A percentile compares a stretch with the other conserved stretches of the same genome.
Conservation (phyloP, 1,284 basidiomycete genomes). For the Apiotrichum laibachii region DNA sequence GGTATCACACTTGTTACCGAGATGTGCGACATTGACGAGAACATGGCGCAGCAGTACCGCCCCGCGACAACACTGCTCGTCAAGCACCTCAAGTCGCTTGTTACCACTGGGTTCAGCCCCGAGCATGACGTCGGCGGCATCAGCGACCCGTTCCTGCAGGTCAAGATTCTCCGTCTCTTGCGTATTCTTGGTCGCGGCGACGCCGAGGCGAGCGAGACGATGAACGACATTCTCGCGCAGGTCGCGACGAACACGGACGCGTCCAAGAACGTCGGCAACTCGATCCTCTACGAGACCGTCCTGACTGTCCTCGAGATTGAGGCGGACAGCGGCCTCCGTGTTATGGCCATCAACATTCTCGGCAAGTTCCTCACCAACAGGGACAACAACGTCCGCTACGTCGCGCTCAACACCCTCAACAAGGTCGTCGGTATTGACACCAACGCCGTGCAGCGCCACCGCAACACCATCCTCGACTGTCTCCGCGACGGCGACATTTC, state of each 20-base stretch:
- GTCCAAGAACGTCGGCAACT: conserved; percentile 97
- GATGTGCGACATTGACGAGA: conserved; percentile 79
- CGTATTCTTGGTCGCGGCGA: conserved; percentile 84
- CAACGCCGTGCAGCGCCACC: conserved; percentile 95
- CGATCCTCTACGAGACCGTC: conserved; percentile 97
- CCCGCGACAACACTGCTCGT: conserved; percentile 91
- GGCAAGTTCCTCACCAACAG: conserved; percentile 97
- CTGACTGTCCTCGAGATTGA: conserved; percentile 97
- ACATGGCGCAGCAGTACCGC: conserved; percentile 80
- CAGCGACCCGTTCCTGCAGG: conserved; percentile 97
- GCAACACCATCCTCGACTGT: conserved; percentile 97
- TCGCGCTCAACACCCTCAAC: conserved; percentile 96
- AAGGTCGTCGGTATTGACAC: conserved; percentile 98
- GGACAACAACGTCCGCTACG: conserved; percentile 99
- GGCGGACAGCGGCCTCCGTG: conserved; percentile 89
- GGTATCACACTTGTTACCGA: conserved; percentile 93
- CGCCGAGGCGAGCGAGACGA: conserved; percentile 81
- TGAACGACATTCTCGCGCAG: conserved; percentile 98
- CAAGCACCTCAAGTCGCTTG: conserved; percentile 89
- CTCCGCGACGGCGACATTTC: conserved; percentile 98
- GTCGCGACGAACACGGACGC: conserved; percentile 99
- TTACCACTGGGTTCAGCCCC: conserved; percentile 95
- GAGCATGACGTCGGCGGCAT: conserved; percentile 99
- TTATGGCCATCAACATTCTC: conserved; percentile 99
- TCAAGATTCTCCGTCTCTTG: conserved; percentile 92